Base-by-base conservation (phyloP, 148 eudicot species). In the Pouteria glomerata region DNA sequence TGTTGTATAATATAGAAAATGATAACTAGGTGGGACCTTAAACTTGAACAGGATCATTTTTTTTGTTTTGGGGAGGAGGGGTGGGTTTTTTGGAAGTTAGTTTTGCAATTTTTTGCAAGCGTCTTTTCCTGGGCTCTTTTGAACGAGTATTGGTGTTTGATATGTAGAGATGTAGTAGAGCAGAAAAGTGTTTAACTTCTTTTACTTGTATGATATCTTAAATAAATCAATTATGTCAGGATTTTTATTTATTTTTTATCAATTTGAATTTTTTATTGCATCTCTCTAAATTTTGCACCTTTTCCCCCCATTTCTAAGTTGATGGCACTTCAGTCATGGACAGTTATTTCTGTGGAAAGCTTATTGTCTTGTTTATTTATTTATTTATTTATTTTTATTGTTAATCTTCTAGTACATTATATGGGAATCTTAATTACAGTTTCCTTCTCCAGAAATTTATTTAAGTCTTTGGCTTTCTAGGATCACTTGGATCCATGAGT, bases 401-500 rank as follows among this genome's bases (percentile, higher is more conserved):
- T 37, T 5, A 16, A 39, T 56, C 35, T 70, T 26, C 16, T 56
- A 26, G 19, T 34, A 33, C 10, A 31, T 59, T 5, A 10, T 10
- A 39, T 0, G n/a, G 29, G 2, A 34, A 60, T 63, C 21, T 39
- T 26, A 51, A 57, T 75, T 34, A 35, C 27, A 44, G 30, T 63
- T 23, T 69, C 65, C 23, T 61, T 82, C 27, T 57, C 55, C 41
- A 70, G 19, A 62, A 8, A 55, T 69, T 33, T 24, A 47, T 48
- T 26, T 59, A 6, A 33, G 14, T 30, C 29, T 61, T 21, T 63
- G 15, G 37, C 33, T 34, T 63, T 55, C 37, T 84, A 94, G 97
- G 96, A 64, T 91, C 90, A 63, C 97, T 94, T 59, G 98, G 98
- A 81, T 86, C 95, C 52, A 64, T 91, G 96, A 89, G 93, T 71